Evolutionary conservation across 169 alveolate genomes (phyloP).

Genomic region (Cryptosporidium bovis): DNA sequence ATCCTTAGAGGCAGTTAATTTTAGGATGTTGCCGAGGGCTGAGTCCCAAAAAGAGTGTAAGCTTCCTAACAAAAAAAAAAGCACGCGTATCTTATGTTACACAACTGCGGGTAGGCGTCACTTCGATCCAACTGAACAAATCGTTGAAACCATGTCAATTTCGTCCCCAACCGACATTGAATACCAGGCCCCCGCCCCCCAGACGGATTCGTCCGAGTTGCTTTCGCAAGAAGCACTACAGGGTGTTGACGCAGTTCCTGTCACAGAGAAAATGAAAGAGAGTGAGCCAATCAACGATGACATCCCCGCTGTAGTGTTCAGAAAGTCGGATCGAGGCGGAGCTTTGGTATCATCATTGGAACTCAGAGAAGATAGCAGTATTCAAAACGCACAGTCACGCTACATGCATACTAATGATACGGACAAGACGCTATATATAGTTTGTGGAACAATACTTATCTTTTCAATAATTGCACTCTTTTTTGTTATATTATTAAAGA

Average conservation of each 20-base stretch:
- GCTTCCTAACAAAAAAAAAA: conserved; percentile 53
- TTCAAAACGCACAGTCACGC: too few species aligned
- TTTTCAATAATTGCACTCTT: conserved; percentile 40
- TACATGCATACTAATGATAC: background rate
- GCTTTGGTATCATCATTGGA: conserved; percentile 51
- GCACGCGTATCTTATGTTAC: conserved; percentile 57
- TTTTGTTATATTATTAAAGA: conserved; percentile 28
- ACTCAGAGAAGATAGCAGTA: background rate
- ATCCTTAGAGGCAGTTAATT: conserved; percentile 67
- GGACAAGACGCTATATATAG: background rate
- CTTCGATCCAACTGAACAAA: conserved; percentile 66
- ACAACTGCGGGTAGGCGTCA: conserved; percentile 75
- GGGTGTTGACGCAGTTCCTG: conserved; percentile 35
- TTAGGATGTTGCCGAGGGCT: conserved; percentile 71
- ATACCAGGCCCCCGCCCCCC: background rate
- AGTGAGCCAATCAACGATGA: background rate
- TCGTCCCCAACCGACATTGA: conserved; percentile 42
- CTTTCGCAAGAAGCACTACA: conserved; percentile 13
- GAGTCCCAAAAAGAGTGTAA: conserved; percentile 74
- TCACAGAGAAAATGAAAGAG: conserved; percentile 55
- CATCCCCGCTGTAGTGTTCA: conserved; percentile 39
- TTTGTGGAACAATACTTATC: conserved; percentile 46
- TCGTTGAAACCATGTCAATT: conserved; percentile 68
- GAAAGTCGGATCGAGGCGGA: background rate
- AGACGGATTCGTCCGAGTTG: background rate